Evolutionary conservation across 495 filamentous ascomycete genomes (phyloP).

Genomic region (Hypomontagnella monticulosa): DNA sequence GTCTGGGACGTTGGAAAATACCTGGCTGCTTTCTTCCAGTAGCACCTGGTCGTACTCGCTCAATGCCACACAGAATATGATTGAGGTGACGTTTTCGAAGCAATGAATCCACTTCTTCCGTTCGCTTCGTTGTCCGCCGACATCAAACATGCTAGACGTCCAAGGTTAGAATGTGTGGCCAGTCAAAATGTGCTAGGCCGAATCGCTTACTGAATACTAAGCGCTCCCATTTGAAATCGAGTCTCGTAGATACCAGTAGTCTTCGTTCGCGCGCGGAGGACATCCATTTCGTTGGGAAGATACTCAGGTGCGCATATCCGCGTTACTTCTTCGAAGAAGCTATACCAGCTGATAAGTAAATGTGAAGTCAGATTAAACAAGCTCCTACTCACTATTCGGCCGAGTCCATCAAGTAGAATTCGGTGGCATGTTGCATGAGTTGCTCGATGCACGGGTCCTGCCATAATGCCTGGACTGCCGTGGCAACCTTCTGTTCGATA

Average conservation of each 20-base stretch:
- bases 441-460: conserved; percentile 84
- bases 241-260: conserved; percentile 99
- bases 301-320: conserved; percentile 89
- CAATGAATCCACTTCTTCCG: conserved; percentile 99
- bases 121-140: conserved; percentile 95
- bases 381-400: conserved; percentile 85
- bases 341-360: conserved; percentile 48
- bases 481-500: conserved; percentile 79
- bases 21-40: conserved; percentile 96
- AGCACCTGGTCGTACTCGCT: conserved; percentile 99
- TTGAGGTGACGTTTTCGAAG: conserved; percentile 99
- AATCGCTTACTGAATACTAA: conserved; percentile 94
- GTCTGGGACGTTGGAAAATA: conserved; percentile 49
- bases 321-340: conserved; percentile 93
- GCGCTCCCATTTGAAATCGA: conserved; percentile 94
- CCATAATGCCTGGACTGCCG: conserved; percentile 88
- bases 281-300: conserved; percentile 89
- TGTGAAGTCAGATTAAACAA: not conserved
- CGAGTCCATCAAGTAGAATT: conserved; percentile 99
- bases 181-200: conserved; percentile 1
- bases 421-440: conserved; percentile 91
- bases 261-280: conserved; percentile 94
- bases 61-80: conserved; percentile 98
- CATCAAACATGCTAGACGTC: conserved; percentile 90
- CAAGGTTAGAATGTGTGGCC: conserved; percentile 38